These are phyloP conservation scores for Blepharisma stoltei DNA, from an alignment of 73 alveolate species.

Conservation along the genomic window DNA sequence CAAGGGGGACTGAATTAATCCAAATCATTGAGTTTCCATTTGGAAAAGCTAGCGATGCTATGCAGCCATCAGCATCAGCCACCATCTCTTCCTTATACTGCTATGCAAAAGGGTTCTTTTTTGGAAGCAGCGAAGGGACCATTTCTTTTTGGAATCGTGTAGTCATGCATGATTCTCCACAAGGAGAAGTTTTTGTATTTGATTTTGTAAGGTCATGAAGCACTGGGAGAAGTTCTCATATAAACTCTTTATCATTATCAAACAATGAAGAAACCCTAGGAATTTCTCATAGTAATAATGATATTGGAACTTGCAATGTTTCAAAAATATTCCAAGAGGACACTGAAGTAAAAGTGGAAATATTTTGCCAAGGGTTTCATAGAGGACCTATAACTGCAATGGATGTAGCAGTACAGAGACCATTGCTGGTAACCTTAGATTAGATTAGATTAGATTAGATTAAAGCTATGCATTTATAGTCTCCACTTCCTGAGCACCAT, in stretches of 20 bases:
- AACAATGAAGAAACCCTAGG: slow-evolving; percentile 87
- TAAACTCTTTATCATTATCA: slow-evolving; percentile 71
- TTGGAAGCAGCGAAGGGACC: slow-evolving; percentile 72
- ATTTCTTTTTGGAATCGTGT: slow-evolving; percentile 77
- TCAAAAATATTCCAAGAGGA: slow-evolving; percentile 36
- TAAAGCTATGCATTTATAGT: no score
- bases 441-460: no score
- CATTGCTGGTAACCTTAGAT: slow-evolving; percentile 83
- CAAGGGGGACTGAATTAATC: slow-evolving; percentile 63
- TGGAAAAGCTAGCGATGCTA: slow-evolving; percentile 45
- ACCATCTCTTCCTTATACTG: slow-evolving; percentile 49
- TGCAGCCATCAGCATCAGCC: slow-evolving; percentile 10
- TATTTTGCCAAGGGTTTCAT: slow-evolving; percentile 96
- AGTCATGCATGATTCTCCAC: slow-evolving; percentile 33
- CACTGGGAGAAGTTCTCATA: slow-evolving; percentile 49
- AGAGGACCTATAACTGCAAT: slow-evolving; percentile 86
- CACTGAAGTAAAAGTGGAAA: slow-evolving; percentile 88
- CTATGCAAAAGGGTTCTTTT: slow-evolving; percentile 54
- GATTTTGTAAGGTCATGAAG: slow-evolving; percentile 62
- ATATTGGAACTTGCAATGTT: slow-evolving; percentile 66
- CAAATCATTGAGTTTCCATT: slow-evolving; percentile 43
- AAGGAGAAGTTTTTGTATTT: slow-evolving; percentile 47
- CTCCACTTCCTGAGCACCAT: no score
- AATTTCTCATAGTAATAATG: slow-evolving; percentile 85
- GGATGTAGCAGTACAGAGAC: slow-evolving; percentile 97